phyloP scores from a whole-genome alignment of 148 eudicot genomes.

The Chenopodium album region DNA sequence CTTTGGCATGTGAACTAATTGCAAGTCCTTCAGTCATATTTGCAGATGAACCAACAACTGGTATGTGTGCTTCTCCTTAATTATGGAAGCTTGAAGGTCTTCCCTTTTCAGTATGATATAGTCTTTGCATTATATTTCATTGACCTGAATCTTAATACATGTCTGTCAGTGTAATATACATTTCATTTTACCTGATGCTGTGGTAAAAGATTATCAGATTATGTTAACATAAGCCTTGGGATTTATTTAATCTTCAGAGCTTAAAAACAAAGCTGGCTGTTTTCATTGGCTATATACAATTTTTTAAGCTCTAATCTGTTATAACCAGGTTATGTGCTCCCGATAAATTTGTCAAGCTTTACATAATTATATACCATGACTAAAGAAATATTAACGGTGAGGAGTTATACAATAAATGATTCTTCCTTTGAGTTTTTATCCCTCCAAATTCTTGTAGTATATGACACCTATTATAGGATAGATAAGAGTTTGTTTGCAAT shows the following conservation, averaged over 20 bases:
- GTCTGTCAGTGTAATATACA: neutral
- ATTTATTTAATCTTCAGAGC: neutral
- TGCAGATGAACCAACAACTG: slow-evolving; percentile 99
- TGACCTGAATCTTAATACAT: neutral
- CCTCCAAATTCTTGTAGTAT: too few species aligned
- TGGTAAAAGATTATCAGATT: neutral
- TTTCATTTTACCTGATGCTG: neutral
- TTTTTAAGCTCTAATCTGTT: neutral
- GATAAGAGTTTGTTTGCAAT: too few species aligned
- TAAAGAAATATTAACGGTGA: neutral
- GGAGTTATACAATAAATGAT: too few species aligned
- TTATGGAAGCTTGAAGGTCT: neutral
- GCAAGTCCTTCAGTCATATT: slow-evolving; percentile 98
- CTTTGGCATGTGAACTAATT: slow-evolving; percentile 93
- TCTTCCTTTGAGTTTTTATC: too few species aligned
- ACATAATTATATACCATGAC: neutral
- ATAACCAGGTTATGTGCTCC: neutral
- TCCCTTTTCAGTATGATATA: neutral
- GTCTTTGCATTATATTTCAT: neutral
- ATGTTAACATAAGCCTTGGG: neutral
- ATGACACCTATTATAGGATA: too few species aligned
- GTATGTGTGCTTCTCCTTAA: slow-evolving; percentile 37
- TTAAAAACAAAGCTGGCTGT: neutral
- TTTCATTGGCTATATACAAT: neutral
- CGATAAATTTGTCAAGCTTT: neutral